Base-by-base conservation (phyloP, 2,329 filamentous ascomycete species). In the Metarhizium robertsii region DNA sequence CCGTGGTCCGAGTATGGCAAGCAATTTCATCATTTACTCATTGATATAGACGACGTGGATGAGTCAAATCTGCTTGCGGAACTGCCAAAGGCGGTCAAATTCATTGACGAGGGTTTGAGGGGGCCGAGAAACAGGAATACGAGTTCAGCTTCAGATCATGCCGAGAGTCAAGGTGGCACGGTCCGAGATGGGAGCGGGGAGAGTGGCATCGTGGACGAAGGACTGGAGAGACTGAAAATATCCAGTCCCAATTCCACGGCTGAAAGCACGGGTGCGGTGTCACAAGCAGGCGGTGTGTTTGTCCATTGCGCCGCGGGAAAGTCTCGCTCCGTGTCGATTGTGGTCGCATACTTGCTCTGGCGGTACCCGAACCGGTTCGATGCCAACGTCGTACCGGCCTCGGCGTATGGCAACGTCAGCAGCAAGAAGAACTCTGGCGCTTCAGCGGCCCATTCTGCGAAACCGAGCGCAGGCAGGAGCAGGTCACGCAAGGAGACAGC, bases 221-320 rank as follows among this genome's bases (percentile, higher is more conserved):
- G 48, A n/a, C 54, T 59, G 25, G 58, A 57, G 6, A 34, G 18
- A 11, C 42, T 56, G 46, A 32, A n/a, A 18, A 32, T 50, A 11
- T 42, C 42, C 10, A 36, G 16, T 13, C 10, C 30, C 4, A 36
- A 48, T 11, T 5, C 45, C 45, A 25, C 29, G 29, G 48, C 7
- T 34, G 29, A 32, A 20, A 29, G 30, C 10, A 38, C 25, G n/a
- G 36, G 11, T 10, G 25, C 30, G 13, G 10, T 13, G 34, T 25
- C 42, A 60, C 53, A 58, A 59, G 36, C 49, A 60, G 73, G 73
- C 32, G 78, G 72, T 14, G 79, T 84, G 32, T 79, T 78, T 55
- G 80, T 84, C 10, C 77, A 80, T 73, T 96, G 94, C 78, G 92
- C 91, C 25, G 96, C 96, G 85, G 94, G 94, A 53, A 95, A 95